These are phyloP conservation scores for Grifola frondosa DNA, from an alignment of 1,284 basidiomycete species.

Conservation along the genomic window DNA sequence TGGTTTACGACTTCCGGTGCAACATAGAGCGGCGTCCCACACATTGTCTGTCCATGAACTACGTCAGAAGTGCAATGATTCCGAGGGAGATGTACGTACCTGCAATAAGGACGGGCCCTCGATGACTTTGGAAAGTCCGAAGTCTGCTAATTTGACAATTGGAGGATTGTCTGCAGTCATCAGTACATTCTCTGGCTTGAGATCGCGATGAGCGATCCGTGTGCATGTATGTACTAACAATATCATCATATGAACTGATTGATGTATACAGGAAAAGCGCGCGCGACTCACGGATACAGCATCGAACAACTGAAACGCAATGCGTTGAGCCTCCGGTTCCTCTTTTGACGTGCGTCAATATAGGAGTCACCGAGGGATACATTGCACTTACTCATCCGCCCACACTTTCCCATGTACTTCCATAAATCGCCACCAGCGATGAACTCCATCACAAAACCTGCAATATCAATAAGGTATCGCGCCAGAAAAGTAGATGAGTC, in stretches of 20 bases:
- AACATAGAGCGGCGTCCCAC: conserved; percentile 81
- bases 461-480: neutral
- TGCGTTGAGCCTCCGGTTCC: conserved; percentile 56
- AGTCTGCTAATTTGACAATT: conserved; percentile 83
- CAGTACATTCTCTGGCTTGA: conserved; percentile 90
- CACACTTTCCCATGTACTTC: conserved; percentile 63
- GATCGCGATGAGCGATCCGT: conserved; percentile 85
- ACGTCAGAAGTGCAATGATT: neutral
- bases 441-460: conserved; percentile 16
- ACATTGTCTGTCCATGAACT: conserved; percentile 63
- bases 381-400: conserved; percentile 55
- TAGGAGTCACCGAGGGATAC: conserved; percentile 13
- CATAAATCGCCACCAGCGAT: conserved; percentile 33
- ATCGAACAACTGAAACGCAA: conserved; percentile 73
- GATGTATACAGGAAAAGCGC: no score
- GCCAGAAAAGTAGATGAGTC: neutral
- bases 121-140: conserved; percentile 88
- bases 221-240: conserved; percentile 67
- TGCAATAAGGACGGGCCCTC: conserved; percentile 69
- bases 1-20: conserved; percentile 82
- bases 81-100: conserved; percentile 36
- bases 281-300: conserved; percentile 55
- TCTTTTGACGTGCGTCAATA: conserved; percentile 34
- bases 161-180: conserved; percentile 66
- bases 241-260: neutral